Conservation (phyloP, 192 early-diverging fungal genomes). For the Globomyces pollinis-pini region DNA sequence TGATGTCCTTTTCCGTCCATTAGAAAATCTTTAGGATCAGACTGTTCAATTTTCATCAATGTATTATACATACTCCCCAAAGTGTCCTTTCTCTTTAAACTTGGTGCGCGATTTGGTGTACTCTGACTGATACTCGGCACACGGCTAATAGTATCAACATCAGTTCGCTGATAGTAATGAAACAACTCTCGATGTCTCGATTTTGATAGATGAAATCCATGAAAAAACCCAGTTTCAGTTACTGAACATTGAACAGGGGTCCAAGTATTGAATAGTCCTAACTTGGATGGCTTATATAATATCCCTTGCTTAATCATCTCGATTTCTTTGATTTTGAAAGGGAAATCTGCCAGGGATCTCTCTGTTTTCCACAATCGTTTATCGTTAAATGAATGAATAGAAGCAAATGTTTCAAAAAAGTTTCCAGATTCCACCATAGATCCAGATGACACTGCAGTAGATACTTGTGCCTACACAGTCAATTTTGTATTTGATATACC, state of each 20-base stretch:
- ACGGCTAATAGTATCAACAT: no score
- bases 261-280: conserved; percentile 18
- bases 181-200: background rate
- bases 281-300: conserved; percentile 15
- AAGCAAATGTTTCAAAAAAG: conserved; percentile 14
- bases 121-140: no score
- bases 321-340: conserved; percentile 21
- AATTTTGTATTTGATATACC: conserved; percentile 3
- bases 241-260: conserved; percentile 19
- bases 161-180: no score
- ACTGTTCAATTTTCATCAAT: background rate
- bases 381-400: conserved; percentile 3
- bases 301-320: conserved; percentile 25
- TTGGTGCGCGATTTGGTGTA: conserved; percentile 13
- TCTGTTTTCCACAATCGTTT: conserved; percentile 8
- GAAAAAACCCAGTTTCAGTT: conserved; percentile 30
- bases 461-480: conserved; percentile 10
- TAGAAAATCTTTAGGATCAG: conserved; percentile 6
- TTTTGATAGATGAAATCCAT: conserved; percentile 17
- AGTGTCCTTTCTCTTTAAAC: conserved; percentile 1
- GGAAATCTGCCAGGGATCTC: conserved; percentile 13
- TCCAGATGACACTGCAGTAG: no score
- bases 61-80: background rate
- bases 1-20: conserved; percentile 10
- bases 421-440: background rate